Evolutionary conservation across 139 green algal genomes (phyloP).

Genomic region (Chlorella sp.): DNA sequence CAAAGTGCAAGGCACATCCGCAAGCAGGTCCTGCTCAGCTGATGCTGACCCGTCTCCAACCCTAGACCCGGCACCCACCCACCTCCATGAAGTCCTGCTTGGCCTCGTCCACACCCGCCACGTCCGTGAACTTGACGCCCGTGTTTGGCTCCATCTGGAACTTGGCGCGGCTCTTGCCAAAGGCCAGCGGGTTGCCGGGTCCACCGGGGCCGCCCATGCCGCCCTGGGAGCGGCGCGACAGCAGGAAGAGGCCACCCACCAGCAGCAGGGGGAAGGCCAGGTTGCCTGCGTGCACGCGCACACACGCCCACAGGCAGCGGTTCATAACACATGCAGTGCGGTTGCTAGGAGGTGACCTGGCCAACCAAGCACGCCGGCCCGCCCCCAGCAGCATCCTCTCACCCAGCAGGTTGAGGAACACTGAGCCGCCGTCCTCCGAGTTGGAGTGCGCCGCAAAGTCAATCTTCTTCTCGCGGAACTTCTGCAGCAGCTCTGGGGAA

Average conservation of each 20-base stretch:
- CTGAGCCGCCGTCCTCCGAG: slow-evolving; percentile 87
- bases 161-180: slow-evolving; percentile 96
- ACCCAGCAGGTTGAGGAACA: slow-evolving; percentile 90
- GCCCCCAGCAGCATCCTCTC: no score
- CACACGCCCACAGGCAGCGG: no score
- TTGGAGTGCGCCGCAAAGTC: slow-evolving; percentile 97
- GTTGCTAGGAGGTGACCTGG: no score
- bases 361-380: no score
- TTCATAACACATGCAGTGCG: no score
- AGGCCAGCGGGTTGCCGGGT: slow-evolving; percentile 92
- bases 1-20: no score
- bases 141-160: slow-evolving; percentile 99
- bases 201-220: slow-evolving; percentile 81
- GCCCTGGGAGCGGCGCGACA: slow-evolving; percentile 77
- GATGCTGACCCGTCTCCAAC: no score
- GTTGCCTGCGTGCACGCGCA: slow-evolving; percentile 93
- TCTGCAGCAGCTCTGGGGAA: slow-evolving; percentile 84
- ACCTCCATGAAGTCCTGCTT: slow-evolving; percentile 99
- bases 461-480: slow-evolving; percentile 98
- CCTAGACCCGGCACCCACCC: neutral
- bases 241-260: slow-evolving; percentile 98
- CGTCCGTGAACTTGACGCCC: slow-evolving; percentile 94
- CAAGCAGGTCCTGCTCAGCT: no score
- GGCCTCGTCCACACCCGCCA: slow-evolving; percentile 98
- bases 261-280: slow-evolving; percentile 98